Conservation (phyloP, 306 rosid genomes). For the Vigna hirtella region DNA sequence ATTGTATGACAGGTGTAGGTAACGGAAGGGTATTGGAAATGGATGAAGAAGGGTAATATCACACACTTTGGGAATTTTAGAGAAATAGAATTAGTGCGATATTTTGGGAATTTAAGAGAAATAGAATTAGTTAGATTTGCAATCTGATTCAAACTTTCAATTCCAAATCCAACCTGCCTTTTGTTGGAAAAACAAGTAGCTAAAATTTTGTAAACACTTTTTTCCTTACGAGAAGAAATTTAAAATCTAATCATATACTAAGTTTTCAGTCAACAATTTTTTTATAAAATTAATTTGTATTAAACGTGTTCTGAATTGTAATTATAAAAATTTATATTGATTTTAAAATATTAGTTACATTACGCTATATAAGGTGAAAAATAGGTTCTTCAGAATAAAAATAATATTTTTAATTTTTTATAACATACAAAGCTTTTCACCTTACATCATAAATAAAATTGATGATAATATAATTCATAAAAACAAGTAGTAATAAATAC, state of each 20-base stretch:
- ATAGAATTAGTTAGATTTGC: not conserved
- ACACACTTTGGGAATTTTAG: not conserved
- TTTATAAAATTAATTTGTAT: too few relatives aligned
- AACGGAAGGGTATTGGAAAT: slow-evolving; percentile 4
- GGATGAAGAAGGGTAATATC: not conserved
- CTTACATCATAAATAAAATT: too few relatives aligned
- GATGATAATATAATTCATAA: too few relatives aligned
- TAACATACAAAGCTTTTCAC: too few relatives aligned
- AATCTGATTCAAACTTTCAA: slow-evolving; percentile 6
- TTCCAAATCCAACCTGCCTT: slow-evolving; percentile 9
- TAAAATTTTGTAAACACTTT: not conserved
- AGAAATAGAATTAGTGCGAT: not conserved
- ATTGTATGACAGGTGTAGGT: not conserved
- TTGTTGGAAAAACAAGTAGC: not conserved
- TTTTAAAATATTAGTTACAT: too few relatives aligned
- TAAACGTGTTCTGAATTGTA: too few relatives aligned
- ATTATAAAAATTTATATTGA: too few relatives aligned
- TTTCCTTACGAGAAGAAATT: not conserved
- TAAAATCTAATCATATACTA: not conserved
- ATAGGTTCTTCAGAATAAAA: too few relatives aligned
- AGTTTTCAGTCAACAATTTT: not conserved
- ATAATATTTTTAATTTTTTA: too few relatives aligned
- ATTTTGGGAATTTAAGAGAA: not conserved
- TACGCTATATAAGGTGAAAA: too few relatives aligned
- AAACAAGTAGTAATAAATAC: too few relatives aligned